A percentile compares a stretch with the other conserved stretches of the same genome.
Conservation (phyloP, 305 asterid species). For the Coffea humblotiana region DNA sequence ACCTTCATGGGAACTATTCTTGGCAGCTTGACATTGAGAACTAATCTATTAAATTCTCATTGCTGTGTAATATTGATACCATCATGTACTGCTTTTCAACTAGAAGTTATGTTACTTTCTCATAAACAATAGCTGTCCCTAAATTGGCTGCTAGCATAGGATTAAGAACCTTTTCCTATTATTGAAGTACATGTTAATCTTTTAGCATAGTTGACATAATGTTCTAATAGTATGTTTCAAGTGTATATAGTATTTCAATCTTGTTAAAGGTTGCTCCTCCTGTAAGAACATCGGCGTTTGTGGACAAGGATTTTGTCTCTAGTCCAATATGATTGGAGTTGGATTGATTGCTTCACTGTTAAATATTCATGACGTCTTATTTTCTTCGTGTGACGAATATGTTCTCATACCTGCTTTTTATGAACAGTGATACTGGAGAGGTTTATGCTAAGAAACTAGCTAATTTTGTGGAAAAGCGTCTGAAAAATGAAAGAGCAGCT, state of each 20-base stretch:
- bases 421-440: slow-evolving; percentile 85
- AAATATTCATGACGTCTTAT: background rate
- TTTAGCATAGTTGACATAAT: background rate
- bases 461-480: slow-evolving; percentile 87
- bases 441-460: slow-evolving; percentile 89
- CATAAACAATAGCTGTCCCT: background rate
- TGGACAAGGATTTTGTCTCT: background rate
- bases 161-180: background rate
- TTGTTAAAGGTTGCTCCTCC: background rate
- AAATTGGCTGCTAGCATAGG: background rate
- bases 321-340: background rate
- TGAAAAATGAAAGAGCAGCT: slow-evolving; percentile 94
- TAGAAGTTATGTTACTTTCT: background rate
- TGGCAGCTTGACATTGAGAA: background rate
- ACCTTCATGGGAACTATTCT: background rate
- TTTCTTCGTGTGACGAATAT: background rate
- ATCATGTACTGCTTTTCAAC: background rate
- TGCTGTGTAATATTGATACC: background rate
- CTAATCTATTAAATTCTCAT: background rate
- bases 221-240: background rate
- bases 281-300: background rate
- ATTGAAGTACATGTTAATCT: background rate
- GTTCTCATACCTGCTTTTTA: slow-evolving; percentile 9
- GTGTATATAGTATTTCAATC: background rate
- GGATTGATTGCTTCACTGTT: background rate